These are phyloP conservation scores for Pythium rhizo-oryzae DNA, from an alignment of 352 stramenopile genomes.

Conservation along the genomic window DNA sequence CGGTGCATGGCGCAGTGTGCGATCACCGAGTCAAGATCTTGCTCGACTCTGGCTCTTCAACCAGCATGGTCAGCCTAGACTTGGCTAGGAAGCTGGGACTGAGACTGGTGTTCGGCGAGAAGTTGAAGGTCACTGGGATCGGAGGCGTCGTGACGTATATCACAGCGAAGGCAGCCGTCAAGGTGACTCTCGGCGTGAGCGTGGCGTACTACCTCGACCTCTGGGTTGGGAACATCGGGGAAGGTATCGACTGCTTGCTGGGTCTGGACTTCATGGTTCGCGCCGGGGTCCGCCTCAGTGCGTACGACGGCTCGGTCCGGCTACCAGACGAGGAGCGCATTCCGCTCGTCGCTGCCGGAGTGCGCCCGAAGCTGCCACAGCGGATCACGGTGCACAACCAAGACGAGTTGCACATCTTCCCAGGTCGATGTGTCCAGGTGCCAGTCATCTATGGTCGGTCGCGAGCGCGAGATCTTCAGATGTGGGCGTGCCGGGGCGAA, in stretches of 20 bases:
- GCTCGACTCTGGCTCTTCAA: slow-evolving; percentile 7
- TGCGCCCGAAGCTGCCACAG: not conserved
- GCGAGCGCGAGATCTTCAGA: too few species aligned
- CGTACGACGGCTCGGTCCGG: slow-evolving; percentile 9
- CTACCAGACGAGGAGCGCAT: slow-evolving; percentile 21
- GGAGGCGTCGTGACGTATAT: slow-evolving; percentile 27
- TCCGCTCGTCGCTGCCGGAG: not conserved
- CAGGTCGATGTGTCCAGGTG: too few species aligned
- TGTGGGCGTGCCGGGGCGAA: too few species aligned
- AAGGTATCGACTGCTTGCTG: slow-evolving; percentile 34
- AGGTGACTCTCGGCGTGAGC: slow-evolving; percentile 31
- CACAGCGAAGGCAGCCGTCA: slow-evolving; percentile 1
- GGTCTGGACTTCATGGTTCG: slow-evolving; percentile 36
- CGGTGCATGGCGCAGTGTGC: slow-evolving; percentile 5
- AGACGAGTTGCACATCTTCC: too few species aligned
- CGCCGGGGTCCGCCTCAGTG: slow-evolving; percentile 24
- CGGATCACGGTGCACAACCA: not conserved
- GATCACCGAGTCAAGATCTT: slow-evolving; percentile 4
- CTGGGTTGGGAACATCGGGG: slow-evolving; percentile 32
- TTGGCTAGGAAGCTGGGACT: slow-evolving; percentile 5
- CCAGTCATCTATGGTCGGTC: too few species aligned
- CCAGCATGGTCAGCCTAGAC: slow-evolving; percentile 14
- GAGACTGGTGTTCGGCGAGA: not conserved
- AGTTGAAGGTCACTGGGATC: slow-evolving; percentile 2
- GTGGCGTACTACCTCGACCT: slow-evolving; percentile 26